Evolutionary conservation across 164 flowering plant species (phyloP).

Genomic region (Malania oleifera): DNA sequence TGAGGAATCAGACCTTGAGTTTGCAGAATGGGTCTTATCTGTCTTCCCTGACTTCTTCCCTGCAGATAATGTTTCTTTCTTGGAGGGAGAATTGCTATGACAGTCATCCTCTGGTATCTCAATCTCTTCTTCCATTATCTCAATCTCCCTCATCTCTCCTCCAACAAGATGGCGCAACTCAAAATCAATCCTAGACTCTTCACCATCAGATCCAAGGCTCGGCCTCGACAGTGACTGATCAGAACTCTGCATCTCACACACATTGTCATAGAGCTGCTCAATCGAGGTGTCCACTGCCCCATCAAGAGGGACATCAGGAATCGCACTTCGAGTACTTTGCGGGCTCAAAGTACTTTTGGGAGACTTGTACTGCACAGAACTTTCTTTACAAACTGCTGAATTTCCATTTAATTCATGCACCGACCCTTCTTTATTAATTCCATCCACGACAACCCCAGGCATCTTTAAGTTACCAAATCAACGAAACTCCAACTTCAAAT

Average conservation of each 20-base stretch:
- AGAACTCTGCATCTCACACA: slow-evolving; percentile 86
- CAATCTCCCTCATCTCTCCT: slow-evolving; percentile 68
- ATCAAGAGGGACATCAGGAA: slow-evolving; percentile 23
- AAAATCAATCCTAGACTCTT: slow-evolving; percentile 81
- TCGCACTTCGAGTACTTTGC: slow-evolving; percentile 26
- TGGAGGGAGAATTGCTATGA: slow-evolving; percentile 35
- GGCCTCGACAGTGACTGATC: slow-evolving; percentile 72
- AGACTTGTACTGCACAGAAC: slow-evolving; percentile 22
- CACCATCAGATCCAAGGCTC: slow-evolving; percentile 73
- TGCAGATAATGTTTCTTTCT: slow-evolving; percentile 35
- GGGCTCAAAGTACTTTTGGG: slow-evolving; percentile 32
- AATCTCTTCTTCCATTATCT: slow-evolving; percentile 54
- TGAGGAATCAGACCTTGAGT: slow-evolving; percentile 36
- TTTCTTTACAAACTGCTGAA: slow-evolving; percentile 36
- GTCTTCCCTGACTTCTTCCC: slow-evolving; percentile 24
- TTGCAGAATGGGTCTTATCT: slow-evolving; percentile 27
- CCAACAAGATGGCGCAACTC: slow-evolving; percentile 83
- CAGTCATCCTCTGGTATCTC: slow-evolving; percentile 29
- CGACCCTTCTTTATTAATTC: slow-evolving; percentile 34
- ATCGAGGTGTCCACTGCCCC: slow-evolving; percentile 59
- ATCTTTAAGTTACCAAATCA: slow-evolving; percentile 29
- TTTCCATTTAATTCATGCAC: slow-evolving; percentile 37
- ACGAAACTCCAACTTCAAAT: slow-evolving; percentile 7
- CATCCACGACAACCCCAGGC: slow-evolving; percentile 74
- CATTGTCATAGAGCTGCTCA: slow-evolving; percentile 73